Evolutionary conservation across 2,329 filamentous ascomycete genomes (phyloP).

Genomic region (Plenodomus lindquistii): DNA sequence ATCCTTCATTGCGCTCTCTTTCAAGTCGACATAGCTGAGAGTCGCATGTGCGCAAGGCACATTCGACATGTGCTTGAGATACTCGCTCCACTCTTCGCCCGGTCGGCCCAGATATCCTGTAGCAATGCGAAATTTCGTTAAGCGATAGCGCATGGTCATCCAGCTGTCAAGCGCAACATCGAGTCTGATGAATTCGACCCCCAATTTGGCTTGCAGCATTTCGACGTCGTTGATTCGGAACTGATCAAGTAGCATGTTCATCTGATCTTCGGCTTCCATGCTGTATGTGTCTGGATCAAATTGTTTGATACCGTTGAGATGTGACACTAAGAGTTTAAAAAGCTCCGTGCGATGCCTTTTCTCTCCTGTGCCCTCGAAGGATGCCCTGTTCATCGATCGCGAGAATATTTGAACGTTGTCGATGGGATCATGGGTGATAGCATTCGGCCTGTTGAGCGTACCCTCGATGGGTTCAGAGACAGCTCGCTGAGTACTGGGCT

Average conservation of each 20-base stretch:
- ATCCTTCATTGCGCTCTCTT: neutral
- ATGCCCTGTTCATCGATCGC: neutral
- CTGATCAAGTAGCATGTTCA: slow-evolving; percentile 9
- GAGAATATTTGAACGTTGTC: neutral
- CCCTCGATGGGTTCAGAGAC: neutral
- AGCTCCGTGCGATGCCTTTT: slow-evolving; percentile 7
- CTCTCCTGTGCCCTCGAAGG: neutral
- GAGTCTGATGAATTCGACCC: neutral
- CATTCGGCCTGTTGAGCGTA: neutral
- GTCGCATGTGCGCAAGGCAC: slow-evolving; percentile 6
- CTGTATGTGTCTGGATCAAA: slow-evolving; percentile 6
- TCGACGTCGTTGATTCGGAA: slow-evolving; percentile 9
- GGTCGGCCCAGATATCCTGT: slow-evolving; percentile 9
- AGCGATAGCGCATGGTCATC: slow-evolving; percentile 13
- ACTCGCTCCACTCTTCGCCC: slow-evolving; percentile 9
- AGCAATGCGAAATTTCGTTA: slow-evolving; percentile 4
- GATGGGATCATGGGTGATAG: neutral
- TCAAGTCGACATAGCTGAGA: slow-evolving; percentile 11
- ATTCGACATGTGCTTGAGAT: slow-evolving; percentile 5
- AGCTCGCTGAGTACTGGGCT: neutral
- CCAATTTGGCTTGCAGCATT: neutral
- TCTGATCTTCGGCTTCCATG: slow-evolving; percentile 7
- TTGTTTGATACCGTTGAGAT: slow-evolving; percentile 7
- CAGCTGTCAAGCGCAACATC: slow-evolving; percentile 3
- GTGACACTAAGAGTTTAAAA: slow-evolving; percentile 8